Evolutionary conservation across 768 basidiomycete genomes (phyloP), one percentile per base, ranked within the genome.

Genomic region (Mycena capillaripes): DNA sequence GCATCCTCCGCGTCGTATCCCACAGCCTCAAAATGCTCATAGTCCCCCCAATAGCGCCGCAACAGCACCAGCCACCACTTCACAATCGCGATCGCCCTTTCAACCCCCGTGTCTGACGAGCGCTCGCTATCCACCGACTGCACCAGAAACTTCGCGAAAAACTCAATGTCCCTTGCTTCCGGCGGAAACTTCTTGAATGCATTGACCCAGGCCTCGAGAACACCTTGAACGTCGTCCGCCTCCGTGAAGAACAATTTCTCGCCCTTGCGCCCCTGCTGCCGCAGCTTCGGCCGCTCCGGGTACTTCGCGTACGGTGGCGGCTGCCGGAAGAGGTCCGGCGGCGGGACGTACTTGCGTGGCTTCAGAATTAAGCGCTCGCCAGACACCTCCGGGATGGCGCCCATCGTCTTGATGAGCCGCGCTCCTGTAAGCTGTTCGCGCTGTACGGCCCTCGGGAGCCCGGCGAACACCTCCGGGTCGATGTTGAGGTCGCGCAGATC

Each of bases 41-140:
- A 88, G 4, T 84, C 81, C 14, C 85, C 88, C 88, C 92, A 96
- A 76, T 89, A 81, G 71, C 91, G 83, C 75, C 92, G 83, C 75
- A 95, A 79, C 30, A 97, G 78, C 36, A 92, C 86, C 73, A 90
- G 80, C 96, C 95, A 97, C 94, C 93, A 97, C 76, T 89, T 91
- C 86, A 95, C 85, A 21, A 95, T 88, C 29, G 88, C 88, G 16
- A 93, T 81, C 62, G 91, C 93, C 71, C 89, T 89, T 81, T 93
- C 92, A 46, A 95, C 81, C 0, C 94, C 87, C 30, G 80, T 82
- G 78, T 94, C 93, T 7, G 88, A 82, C 53, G 88, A 89, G 60
- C 79, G 78, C 23, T 78, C 76, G n/a, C 86, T 83, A 77, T 92
- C 90, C 40, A 93, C 89, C 67, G 89, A 91, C 73, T 89, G 89